Base-by-base conservation (phyloP, 306 rosid genomes). In the Citrullus mucosospermus region DNA sequence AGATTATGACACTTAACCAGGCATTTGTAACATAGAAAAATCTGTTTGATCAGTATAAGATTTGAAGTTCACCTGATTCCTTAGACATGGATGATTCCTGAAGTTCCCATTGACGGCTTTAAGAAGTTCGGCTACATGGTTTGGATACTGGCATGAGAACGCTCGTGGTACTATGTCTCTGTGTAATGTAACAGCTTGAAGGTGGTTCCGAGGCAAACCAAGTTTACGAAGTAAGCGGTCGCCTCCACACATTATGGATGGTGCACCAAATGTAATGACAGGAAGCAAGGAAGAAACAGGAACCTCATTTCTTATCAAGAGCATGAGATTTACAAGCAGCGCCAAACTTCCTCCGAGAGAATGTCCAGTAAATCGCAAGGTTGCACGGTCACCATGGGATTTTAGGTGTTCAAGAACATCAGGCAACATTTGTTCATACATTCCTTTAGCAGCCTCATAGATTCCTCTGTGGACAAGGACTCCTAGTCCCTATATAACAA, bases 261-360 rank as follows among this genome's bases (percentile, higher is more conserved):
- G 99, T 61, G 99, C 84, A 73, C 99, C 99, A 61, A 91, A 92
- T 56, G 99, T 91, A 85, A 95, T 85, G 62, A 95, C 93, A 62
- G 99, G 97, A 80, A 92, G 99, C 75, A 95, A 84, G 68, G 97
- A 87, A 65, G 99, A 85, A 25, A 81, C 48, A 6, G 96, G 96
- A 70, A 85, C 97, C 80, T 88, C 90, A 18, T 84, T 43, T 80
- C 97, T 88, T 81, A 92, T 87, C 76, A 95, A 78, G 65, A 95
- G 87, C 99, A 95, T 95, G 66, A 95, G 96, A 80, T 91, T 95
- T 82, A 92, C 88, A 4, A 95, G 87, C 28, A 91, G 79, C 15
- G 99, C 91, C 87, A 95, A 85, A 89, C 99, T 95, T 86, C 99
- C 99, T 62, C 99, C 99, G 20, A 95, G 95, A 51, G 99, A 95